Percentiles rank a stretch among this genome's conserved stretches.
Conservation (phyloP, 352 stramenopile species). For the Pythium coloratum region DNA sequence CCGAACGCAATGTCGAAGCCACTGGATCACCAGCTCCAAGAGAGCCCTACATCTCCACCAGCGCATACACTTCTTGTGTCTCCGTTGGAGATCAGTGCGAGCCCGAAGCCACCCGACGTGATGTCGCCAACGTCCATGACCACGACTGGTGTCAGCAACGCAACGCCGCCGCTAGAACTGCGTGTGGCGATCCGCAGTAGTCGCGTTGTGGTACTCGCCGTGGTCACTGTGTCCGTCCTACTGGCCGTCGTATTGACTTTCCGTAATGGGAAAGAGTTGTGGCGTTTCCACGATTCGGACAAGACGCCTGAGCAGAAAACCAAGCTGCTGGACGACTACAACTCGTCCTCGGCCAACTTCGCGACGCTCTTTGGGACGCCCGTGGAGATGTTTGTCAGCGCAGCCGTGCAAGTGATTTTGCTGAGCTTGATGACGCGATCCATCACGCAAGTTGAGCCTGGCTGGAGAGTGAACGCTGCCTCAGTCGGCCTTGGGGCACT, state of each 20-base stretch:
- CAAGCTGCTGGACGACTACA: slow-evolving; percentile 1
- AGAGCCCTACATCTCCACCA: too few species aligned
- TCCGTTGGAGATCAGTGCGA: too few species aligned
- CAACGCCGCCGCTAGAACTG: neutral
- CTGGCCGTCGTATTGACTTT: neutral
- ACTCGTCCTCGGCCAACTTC: neutral
- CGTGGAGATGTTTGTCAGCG: neutral
- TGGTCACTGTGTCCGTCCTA: neutral
- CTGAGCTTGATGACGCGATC: neutral
- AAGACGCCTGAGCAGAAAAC: neutral
- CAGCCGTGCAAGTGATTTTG: neutral
- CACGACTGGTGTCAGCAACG: too few species aligned
- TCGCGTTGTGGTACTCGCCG: neutral
- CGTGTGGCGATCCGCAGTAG: neutral
- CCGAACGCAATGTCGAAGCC: too few species aligned
- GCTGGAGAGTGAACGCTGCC: too few species aligned
- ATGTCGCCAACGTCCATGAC: too few species aligned
- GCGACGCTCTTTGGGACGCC: neutral
- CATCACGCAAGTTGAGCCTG: neutral
- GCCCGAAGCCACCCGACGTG: too few species aligned
- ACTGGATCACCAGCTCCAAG: too few species aligned
- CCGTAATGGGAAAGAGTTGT: neutral
- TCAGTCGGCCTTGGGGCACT: too few species aligned
- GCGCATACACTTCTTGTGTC: too few species aligned
- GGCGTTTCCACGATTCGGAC: neutral